These are phyloP conservation scores for Mycena capillaripes DNA, from an alignment of 768 basidiomycete species.

Conservation along the genomic window DNA sequence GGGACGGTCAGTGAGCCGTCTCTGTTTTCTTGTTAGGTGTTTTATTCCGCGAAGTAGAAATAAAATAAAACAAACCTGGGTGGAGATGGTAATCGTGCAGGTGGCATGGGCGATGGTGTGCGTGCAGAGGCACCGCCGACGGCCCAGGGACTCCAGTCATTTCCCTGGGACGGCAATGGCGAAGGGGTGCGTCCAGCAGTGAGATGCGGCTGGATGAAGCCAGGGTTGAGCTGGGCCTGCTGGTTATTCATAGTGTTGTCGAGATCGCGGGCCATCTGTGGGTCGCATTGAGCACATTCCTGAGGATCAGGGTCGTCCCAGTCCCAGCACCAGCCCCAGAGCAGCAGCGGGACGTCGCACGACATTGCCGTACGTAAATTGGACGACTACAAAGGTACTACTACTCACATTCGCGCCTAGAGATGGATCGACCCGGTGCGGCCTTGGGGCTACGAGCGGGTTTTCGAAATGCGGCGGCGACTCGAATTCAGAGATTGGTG, in stretches of 20 bases:
- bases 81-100: conserved; percentile 35
- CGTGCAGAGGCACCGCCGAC: conserved; percentile 31
- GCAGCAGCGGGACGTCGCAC: conserved; percentile 33
- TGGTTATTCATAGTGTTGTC: conserved; percentile 49
- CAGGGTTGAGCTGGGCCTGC: neutral
- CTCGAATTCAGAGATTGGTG: conserved; percentile 30
- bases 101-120: conserved; percentile 43
- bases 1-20: conserved; percentile 73
- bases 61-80: too few relatives aligned
- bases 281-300: neutral
- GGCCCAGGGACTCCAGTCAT: conserved; percentile 39
- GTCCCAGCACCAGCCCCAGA: conserved; percentile 39
- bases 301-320: conserved; percentile 4
- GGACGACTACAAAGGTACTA: conserved; percentile 20
- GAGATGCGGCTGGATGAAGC: neutral
- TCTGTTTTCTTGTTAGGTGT: too few relatives aligned
- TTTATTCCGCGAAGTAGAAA: too few relatives aligned
- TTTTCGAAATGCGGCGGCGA: conserved; percentile 67
- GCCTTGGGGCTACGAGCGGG: conserved; percentile 75
- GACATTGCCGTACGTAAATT: conserved; percentile 27
- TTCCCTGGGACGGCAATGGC: conserved; percentile 20
- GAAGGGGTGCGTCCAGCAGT: conserved; percentile 24
- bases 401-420: conserved; percentile 74
- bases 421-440: conserved; percentile 72
- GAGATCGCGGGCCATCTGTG: conserved; percentile 74